These are phyloP conservation scores for Ophidiomyces ophidiicola DNA, from an alignment of 2,329 filamentous ascomycete species.

Conservation along the genomic window DNA sequence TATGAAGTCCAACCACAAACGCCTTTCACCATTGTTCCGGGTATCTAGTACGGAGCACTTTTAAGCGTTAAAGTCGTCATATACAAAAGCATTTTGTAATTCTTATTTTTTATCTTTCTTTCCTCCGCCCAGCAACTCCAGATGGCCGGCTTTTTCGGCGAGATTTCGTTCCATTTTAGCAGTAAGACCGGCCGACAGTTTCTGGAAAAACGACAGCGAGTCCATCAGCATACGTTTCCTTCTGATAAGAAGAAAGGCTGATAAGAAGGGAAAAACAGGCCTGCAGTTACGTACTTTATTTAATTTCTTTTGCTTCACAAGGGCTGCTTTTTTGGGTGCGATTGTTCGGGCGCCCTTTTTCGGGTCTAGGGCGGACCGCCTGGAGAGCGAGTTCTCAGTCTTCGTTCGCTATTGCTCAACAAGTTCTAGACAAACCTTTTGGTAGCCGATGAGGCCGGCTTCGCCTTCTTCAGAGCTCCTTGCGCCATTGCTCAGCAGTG, in stretches of 20 bases:
- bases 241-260: not conserved
- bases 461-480: slow-evolving; percentile 38
- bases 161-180: slow-evolving; percentile 56
- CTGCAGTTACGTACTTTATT: slow-evolving; percentile 41
- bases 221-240: slow-evolving; percentile 19
- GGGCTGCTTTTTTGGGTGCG: slow-evolving; percentile 51
- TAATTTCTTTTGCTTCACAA: slow-evolving; percentile 51
- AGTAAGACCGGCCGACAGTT: slow-evolving; percentile 50
- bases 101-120: slow-evolving; percentile 44
- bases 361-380: slow-evolving; percentile 30
- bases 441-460: slow-evolving; percentile 22
- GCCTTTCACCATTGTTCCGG: not conserved
- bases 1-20: not conserved
- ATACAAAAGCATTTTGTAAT: slow-evolving; percentile 25
- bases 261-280: no score
- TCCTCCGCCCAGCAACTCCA: slow-evolving; percentile 55
- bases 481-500: slow-evolving; percentile 36
- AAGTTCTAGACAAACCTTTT: slow-evolving; percentile 28
- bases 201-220: slow-evolving; percentile 30
- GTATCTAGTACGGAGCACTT: not conserved
- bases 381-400: not conserved
- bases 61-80: not conserved
- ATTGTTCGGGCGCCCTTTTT: slow-evolving; percentile 51
- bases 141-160: slow-evolving; percentile 55
- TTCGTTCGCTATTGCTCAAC: not conserved